These are phyloP conservation scores for Mortierella sp. DNA, from an alignment of 371 early-diverging fungal species.

Conservation along the genomic window DNA sequence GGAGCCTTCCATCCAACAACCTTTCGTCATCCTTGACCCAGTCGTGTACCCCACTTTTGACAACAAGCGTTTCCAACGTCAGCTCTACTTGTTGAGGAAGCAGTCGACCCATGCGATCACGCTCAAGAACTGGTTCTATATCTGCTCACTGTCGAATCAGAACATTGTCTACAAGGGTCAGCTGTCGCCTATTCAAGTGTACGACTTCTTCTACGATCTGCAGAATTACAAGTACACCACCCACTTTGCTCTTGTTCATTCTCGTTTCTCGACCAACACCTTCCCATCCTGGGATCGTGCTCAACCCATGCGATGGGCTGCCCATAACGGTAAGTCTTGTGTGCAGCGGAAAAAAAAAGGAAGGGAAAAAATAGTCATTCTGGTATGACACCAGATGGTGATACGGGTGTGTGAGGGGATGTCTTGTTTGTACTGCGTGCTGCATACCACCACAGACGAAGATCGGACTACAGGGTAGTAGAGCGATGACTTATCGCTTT, in stretches of 20 bases:
- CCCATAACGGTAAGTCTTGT: constrained; percentile 92
- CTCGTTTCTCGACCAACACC: constrained; percentile 98
- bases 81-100: constrained; percentile 91
- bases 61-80: constrained; percentile 81
- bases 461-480: constrained; percentile 7
- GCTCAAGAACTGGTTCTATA: constrained; percentile 92
- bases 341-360: neutral
- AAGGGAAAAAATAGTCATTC: neutral
- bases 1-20: constrained; percentile 95
- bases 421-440: no score
- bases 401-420: neutral
- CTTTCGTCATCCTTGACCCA: constrained; percentile 79
- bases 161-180: constrained; percentile 97
- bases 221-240: constrained; percentile 80
- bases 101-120: constrained; percentile 83
- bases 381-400: constrained; percentile 10
- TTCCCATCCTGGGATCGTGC: constrained; percentile 98
- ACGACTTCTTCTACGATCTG: constrained; percentile 90
- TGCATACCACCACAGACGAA: no score
- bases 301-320: constrained; percentile 96
- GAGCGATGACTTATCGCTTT: constrained; percentile 10
- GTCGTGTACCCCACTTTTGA: constrained; percentile 61
- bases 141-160: constrained; percentile 92
- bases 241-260: constrained; percentile 97
- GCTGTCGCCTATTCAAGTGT: constrained; percentile 93